phyloP scores from a whole-genome alignment of 306 rosid genomes.

The Hippophae rhamnoides region DNA sequence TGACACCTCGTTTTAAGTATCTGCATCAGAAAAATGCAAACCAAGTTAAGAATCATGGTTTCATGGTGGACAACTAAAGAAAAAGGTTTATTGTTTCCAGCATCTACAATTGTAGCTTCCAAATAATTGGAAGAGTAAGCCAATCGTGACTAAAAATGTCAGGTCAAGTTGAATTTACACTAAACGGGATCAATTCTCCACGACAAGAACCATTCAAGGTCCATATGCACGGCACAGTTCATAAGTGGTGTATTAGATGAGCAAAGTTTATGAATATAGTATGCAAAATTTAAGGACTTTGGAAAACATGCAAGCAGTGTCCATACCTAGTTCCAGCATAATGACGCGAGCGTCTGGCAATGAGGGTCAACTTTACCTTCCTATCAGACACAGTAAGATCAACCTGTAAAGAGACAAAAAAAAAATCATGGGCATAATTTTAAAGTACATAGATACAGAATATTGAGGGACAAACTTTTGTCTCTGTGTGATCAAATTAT shows the following conservation, averaged over 20 bases:
- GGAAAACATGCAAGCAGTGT: background rate
- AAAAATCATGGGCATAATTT: conserved; percentile 16
- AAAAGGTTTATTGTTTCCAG: background rate
- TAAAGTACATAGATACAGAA: no score
- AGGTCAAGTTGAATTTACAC: no score
- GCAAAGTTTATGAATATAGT: conserved; percentile 6
- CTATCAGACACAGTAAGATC: conserved; percentile 56
- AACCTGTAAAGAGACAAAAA: conserved; percentile 42
- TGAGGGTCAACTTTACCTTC: conserved; percentile 58
- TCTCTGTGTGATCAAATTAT: no score
- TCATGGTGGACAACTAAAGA: background rate
- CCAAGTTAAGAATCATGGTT: background rate
- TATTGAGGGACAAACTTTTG: no score
- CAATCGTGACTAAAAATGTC: no score
- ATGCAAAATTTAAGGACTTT: conserved; percentile 5
- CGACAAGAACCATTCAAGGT: conserved; percentile 5
- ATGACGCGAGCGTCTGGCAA: conserved; percentile 95
- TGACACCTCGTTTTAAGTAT: conserved; percentile 89
- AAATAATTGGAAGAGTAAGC: no score
- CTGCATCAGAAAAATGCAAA: conserved; percentile 37
- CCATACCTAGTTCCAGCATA: conserved; percentile 96
- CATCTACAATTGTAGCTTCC: no score
- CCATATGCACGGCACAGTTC: conserved; percentile 9
- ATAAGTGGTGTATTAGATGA: background rate
- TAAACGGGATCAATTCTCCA: no score